A percentile compares a stretch with the other conserved stretches of the same genome.
Evolutionary conservation across 345 rosid species (phyloP).

Genomic region (Linum trigynum): DNA sequence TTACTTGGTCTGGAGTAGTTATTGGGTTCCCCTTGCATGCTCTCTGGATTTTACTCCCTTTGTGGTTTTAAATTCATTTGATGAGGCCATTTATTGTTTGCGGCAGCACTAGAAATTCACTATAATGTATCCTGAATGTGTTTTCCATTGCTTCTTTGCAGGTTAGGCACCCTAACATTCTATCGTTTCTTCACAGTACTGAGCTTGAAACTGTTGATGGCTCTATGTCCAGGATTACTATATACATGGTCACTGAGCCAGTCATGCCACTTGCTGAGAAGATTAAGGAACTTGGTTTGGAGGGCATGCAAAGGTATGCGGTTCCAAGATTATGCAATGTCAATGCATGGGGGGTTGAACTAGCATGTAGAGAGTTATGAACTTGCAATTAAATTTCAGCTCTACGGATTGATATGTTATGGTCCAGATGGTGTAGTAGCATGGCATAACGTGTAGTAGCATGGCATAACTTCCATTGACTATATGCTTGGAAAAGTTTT

Average conservation of each 20-base stretch:
- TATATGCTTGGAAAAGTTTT: too few species aligned
- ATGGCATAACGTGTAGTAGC: too few species aligned
- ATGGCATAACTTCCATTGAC: too few species aligned
- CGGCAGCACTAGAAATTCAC: not conserved
- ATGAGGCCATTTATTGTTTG: not conserved
- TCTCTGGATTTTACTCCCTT: not conserved
- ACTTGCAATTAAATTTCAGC: too few species aligned
- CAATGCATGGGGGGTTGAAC: not conserved
- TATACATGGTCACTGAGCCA: constrained; percentile 95
- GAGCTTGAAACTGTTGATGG: constrained; percentile 81
- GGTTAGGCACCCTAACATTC: constrained; percentile 97
- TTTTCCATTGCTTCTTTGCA: constrained; percentile 23
- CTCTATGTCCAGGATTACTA: constrained; percentile 53
- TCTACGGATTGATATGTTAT: too few species aligned
- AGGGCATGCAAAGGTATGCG: constrained; percentile 76
- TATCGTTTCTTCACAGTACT: constrained; percentile 88
- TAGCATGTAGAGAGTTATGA: not conserved
- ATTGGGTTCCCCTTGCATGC: not conserved
- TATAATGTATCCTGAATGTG: not conserved
- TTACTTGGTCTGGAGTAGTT: not conserved
- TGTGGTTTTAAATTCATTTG: not conserved
- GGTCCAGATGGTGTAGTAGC: too few species aligned
- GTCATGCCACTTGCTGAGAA: constrained; percentile 94
- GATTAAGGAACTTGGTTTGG: constrained; percentile 84
- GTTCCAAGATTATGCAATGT: not conserved